phyloP scores from a whole-genome alignment of 2,329 filamentous ascomycete genomes.

The Periconia digitata region DNA sequence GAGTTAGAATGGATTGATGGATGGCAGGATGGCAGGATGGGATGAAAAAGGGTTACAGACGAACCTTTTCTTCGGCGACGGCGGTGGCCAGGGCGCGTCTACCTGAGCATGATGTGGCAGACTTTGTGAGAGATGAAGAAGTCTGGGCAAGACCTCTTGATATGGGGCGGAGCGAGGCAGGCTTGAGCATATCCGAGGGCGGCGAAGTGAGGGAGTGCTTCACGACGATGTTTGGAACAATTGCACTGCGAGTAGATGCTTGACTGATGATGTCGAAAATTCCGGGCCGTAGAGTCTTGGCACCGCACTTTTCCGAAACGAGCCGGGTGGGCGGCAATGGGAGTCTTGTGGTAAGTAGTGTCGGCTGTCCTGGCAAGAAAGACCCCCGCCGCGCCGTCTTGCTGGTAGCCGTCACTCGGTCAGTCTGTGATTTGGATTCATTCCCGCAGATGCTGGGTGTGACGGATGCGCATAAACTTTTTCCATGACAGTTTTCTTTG shows the following conservation, averaged over 20 bases:
- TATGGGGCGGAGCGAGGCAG: slow-evolving; percentile 29
- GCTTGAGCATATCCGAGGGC: slow-evolving; percentile 32
- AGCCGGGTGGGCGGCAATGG: background rate
- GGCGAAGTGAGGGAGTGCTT: slow-evolving; percentile 1
- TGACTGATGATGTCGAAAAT: background rate
- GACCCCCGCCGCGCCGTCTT: no score
- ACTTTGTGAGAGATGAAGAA: slow-evolving; percentile 17
- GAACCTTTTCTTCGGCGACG: slow-evolving; percentile 39
- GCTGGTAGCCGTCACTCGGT: no score
- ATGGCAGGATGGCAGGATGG: background rate
- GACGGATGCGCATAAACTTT: background rate
- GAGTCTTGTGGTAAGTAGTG: no score
- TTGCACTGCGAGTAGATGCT: no score
- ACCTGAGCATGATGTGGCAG: slow-evolving; percentile 21
- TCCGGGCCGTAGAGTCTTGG: background rate
- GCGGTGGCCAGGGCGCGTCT: slow-evolving; percentile 33
- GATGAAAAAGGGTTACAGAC: slow-evolving; percentile 5
- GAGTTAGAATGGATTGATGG: slow-evolving; percentile 7
- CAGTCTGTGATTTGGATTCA: no score
- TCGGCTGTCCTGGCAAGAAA: no score
- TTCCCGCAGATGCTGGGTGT: background rate
- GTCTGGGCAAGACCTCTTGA: slow-evolving; percentile 27
- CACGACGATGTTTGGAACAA: background rate
- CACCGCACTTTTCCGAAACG: background rate
- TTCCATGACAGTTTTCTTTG: background rate